A percentile compares a stretch with the other conserved stretches of the same genome.
phyloP scores from a whole-genome alignment of 148 eudicot species.

The Spergularia bocconei region DNA sequence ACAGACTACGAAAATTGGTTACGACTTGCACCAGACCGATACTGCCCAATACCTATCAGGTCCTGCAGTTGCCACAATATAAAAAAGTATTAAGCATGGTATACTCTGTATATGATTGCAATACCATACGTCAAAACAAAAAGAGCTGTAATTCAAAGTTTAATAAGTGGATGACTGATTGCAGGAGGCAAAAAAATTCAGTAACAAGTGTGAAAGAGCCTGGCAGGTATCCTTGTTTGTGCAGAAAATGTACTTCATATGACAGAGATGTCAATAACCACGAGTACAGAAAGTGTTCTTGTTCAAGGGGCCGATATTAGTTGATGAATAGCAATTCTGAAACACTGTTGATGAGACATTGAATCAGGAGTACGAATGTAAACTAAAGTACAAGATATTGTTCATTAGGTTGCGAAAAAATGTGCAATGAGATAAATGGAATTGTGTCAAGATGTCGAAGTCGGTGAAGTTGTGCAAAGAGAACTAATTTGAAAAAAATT shows the following conservation, averaged over 20 bases:
- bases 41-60: slow-evolving; percentile 76
- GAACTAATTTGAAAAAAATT: background rate
- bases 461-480: background rate
- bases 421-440: background rate
- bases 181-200: too few relatives aligned
- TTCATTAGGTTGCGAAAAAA: background rate
- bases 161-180: background rate
- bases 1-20: slow-evolving; percentile 22
- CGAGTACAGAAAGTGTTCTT: background rate
- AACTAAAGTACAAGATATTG: background rate
- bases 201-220: background rate
- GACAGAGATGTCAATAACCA: background rate
- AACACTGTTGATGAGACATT: background rate
- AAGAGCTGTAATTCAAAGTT: background rate
- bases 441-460: background rate
- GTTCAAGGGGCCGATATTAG: background rate
- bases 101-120: background rate
- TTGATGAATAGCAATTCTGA: background rate
- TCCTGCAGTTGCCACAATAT: slow-evolving; percentile 42
- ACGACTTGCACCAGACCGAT: slow-evolving; percentile 44
- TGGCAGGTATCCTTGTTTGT: background rate
- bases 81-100: background rate
- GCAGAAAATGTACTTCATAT: background rate
- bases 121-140: background rate
- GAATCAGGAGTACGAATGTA: background rate